Conservation (phyloP, 2,329 filamentous ascomycete species). For the Fusarium keratoplasticum region DNA sequence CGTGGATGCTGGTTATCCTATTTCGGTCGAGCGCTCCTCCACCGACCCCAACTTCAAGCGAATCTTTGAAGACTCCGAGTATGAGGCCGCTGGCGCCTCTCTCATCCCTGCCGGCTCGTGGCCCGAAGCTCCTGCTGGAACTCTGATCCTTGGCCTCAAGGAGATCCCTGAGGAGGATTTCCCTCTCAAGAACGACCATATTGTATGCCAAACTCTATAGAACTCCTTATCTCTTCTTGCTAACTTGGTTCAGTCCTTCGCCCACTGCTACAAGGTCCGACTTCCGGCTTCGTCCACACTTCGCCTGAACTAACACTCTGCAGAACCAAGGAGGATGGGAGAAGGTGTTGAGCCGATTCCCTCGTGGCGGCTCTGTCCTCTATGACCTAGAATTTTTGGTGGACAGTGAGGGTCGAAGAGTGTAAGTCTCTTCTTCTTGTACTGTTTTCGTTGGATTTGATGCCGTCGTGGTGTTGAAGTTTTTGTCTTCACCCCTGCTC, state of each 20-base stretch:
- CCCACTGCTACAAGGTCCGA: conserved; percentile 74
- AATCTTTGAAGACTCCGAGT: conserved; percentile 73
- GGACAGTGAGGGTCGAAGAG: conserved; percentile 57
- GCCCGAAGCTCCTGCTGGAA: conserved; percentile 73
- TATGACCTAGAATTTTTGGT: conserved; percentile 90
- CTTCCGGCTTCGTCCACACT: conserved; percentile 46
- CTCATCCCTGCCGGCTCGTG: conserved; percentile 76
- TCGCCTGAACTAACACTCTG: conserved; percentile 69
- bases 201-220: conserved; percentile 7
- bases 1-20: conserved; percentile 75
- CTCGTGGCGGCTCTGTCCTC: conserved; percentile 69
- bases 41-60: conserved; percentile 65
- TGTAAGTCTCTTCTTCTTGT: conserved; percentile 11
- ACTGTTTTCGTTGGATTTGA: not conserved
- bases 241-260: conserved; percentile 63
- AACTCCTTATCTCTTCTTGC: not conserved
- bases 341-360: conserved; percentile 81
- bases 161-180: conserved; percentile 81
- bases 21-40: conserved; percentile 71
- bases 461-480: not conserved
- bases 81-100: conserved; percentile 70
- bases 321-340: conserved; percentile 85
- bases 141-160: conserved; percentile 82
- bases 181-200: conserved; percentile 45
- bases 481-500: not conserved